Conservation (phyloP, 2,329 filamentous ascomycete genomes). For the Fusarium sp. region DNA sequence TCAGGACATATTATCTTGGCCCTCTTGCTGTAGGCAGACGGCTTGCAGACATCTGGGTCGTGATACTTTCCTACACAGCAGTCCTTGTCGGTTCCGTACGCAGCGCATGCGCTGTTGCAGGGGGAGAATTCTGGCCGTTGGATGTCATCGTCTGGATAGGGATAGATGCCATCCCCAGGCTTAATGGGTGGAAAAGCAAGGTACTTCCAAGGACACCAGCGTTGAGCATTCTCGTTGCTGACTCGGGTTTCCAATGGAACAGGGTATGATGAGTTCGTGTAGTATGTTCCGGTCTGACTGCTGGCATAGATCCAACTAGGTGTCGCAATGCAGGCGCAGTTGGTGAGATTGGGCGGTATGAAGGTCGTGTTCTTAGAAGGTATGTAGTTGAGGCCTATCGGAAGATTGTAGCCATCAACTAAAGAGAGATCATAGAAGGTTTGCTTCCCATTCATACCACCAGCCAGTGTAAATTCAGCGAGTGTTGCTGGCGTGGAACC, state of each 20-base stretch:
- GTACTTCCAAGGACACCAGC: conserved; percentile 86
- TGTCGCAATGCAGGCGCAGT: conserved; percentile 81
- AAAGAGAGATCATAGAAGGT: conserved; percentile 88
- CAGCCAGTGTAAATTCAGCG: conserved; percentile 82
- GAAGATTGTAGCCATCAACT: conserved; percentile 87
- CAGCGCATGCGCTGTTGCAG: conserved; percentile 81
- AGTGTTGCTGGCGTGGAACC: conserved; percentile 80
- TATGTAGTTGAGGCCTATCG: conserved; percentile 72
- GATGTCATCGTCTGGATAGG: conserved; percentile 82
- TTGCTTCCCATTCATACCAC: conserved; percentile 69
- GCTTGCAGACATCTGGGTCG: conserved; percentile 71
- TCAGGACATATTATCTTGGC: conserved; percentile 85
- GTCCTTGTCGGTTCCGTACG: conserved; percentile 73
- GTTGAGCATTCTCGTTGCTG: conserved; percentile 67
- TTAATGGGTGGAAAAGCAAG: conserved; percentile 76
- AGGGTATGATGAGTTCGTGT: conserved; percentile 74
- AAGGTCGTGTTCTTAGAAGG: conserved; percentile 72
- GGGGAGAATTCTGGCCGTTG: conserved; percentile 79
- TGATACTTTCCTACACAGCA: conserved; percentile 81
- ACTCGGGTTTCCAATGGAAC: conserved; percentile 74
- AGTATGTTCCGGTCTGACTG: conserved; percentile 66
- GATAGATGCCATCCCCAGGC: conserved; percentile 81
- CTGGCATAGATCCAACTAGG: conserved; percentile 69
- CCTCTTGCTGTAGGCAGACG: conserved; percentile 74
- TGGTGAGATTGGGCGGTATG: conserved; percentile 81